Base-by-base conservation (phyloP, 1,284 basidiomycete species). In the Naganishia cerealis region DNA sequence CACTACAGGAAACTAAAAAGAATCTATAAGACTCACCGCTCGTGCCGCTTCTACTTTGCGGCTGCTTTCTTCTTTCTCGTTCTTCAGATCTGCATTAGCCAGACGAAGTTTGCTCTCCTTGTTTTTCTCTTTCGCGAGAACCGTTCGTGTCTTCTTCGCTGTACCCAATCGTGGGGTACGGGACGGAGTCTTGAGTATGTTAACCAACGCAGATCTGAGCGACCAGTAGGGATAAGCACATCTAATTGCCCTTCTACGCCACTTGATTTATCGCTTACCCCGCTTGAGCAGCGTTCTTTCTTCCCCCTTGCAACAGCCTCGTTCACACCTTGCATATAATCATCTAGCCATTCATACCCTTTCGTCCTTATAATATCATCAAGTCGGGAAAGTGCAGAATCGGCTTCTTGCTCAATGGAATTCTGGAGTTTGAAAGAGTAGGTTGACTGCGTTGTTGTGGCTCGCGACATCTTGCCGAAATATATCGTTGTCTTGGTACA, bases 111-210 rank as follows among this genome's bases (percentile, higher is more conserved):
- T 78, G 13, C 74, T 74, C 1, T 73, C 72, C 50, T 73, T 67
- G 3, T 78, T 75, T 56, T 76, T 77, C 40, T 71, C 74, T 26
- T 77, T 76, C 3, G 74, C 72, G 0, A 74, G 71, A 4, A 69
- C 70, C 2, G 78, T 76, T 53, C 80, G 70, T 0, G 80, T 81
- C 73, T 80, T 80, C 73, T 80, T 80, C 36, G 74, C 73, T 26
- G 79, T 81, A 16, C 21, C 74, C 71, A 54, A 39, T 46, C 68
- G 48, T 18, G 63, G 65, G 1, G 78, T 79, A 46, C 76, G 72
- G 33, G 78, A 79, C 13, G 80, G 80, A 0, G 80, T 81, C 71
- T 81, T 81, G 71, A 81, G 77, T 26, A 80, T 71, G 52, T 79
- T 76, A 24, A 77, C 75, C 33, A 81, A 74, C 0, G 77, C 76